Base-by-base conservation (phyloP, 1,139 yeast species). In the Saccharomyces hybrid region DNA sequence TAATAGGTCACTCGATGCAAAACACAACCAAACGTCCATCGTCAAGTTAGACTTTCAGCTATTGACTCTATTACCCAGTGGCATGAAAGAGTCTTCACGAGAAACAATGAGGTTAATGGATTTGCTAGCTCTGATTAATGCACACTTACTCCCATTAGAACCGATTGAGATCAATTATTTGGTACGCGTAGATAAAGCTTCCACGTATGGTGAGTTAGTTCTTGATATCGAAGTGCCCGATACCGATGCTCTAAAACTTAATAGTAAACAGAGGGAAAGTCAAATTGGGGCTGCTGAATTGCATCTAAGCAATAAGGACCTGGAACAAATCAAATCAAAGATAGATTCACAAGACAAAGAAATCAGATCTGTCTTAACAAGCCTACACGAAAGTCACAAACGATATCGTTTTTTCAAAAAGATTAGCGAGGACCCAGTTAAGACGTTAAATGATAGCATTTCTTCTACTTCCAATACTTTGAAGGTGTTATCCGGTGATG, bases 191-290 rank as follows among this genome's bases (percentile, higher is more conserved):
- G 82, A 83, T 56, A 79, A 77, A 58, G 85, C 86, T 42, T 76
- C 85, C n/a, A 86, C 90, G 1, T 73, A 86, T 58, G 95, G 95
- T 16, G 95, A 87, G 47, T 73, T 79, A 9, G 83, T 86, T n/a
- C 73, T 84, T 57, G 96, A 90, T 67, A 76, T 90, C 54, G 80
- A 78, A 55, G 78, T 83, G 9, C 64, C 68, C 12, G 42, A 38
- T 38, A 7, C 19, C 44, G 9, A 38, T 16, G 44, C 44, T 16
- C 24, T 38, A 16, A 38, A 38, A 38, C 19, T 38, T 3, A 38
- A 38, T 38, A 16, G 19, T 19, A 8, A 9, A 16, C 44, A 19
- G 11, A 38, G 44, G 19, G 44, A 38, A 38, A 38, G 44, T 12
- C 44, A 38, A 38, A 38, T 19, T 19, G 38, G 31, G 8, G n/a